Evolutionary conservation across 2,329 filamentous ascomycete species (phyloP).

Genomic region (Trichophyton equinum): DNA sequence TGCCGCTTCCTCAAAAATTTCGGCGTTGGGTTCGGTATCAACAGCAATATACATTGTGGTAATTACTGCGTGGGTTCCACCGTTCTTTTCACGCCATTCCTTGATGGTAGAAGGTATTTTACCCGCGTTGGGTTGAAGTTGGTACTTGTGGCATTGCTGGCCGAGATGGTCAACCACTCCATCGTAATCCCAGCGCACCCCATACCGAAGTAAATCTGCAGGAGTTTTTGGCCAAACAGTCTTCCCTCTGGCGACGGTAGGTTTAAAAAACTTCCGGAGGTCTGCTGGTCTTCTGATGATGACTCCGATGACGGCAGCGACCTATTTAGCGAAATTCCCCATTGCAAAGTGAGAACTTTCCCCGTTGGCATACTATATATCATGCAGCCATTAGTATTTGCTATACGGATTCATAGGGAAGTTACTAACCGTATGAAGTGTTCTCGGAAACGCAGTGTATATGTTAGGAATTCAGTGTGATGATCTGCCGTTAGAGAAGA

Average conservation of each 20-base stretch:
- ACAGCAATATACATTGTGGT: background rate
- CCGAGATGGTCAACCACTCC: too few species aligned
- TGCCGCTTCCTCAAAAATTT: background rate
- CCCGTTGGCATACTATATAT: too few species aligned
- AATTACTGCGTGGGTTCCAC: constrained; percentile 22
- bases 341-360: background rate
- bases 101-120: constrained; percentile 19
- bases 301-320: background rate
- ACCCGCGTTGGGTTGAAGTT: constrained; percentile 21
- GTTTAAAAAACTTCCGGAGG: background rate
- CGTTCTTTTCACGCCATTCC: constrained; percentile 18
- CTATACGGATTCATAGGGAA: too few species aligned
- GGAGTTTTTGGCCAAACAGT: too few species aligned
- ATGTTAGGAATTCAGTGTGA: too few species aligned
- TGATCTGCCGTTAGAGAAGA: too few species aligned
- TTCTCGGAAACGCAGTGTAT: too few species aligned
- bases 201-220: too few species aligned
- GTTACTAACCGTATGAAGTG: too few species aligned
- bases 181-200: too few species aligned
- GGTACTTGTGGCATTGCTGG: constrained; percentile 13
- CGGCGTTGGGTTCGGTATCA: background rate
- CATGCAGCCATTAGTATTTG: too few species aligned
- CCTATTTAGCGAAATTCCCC: background rate
- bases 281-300: background rate
- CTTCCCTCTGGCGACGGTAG: background rate